A percentile compares a stretch with the other conserved stretches of the same genome.
These are phyloP conservation scores for Colletotrichum trifolii DNA, from an alignment of 2,329 filamentous ascomycete genomes.

Conservation along the genomic window DNA sequence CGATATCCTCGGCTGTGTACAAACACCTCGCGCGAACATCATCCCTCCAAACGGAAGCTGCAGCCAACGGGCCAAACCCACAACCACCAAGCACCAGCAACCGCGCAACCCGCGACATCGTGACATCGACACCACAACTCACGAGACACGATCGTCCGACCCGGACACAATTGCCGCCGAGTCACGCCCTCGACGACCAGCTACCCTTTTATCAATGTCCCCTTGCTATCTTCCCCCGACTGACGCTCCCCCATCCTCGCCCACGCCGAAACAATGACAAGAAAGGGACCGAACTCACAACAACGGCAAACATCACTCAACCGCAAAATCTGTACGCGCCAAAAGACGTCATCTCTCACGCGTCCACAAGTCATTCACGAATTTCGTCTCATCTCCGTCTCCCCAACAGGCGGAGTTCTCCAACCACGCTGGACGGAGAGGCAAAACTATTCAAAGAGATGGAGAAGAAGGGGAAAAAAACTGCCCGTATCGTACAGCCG, in stretches of 20 bases:
- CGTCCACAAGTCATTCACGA: neutral
- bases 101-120: neutral
- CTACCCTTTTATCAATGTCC: neutral
- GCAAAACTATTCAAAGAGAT: neutral
- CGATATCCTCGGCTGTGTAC: too few species aligned
- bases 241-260: neutral
- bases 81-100: neutral
- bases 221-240: neutral
- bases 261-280: neutral
- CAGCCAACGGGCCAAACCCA: neutral
- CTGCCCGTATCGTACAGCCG: slow-evolving; percentile 16
- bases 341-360: neutral
- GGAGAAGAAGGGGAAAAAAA: neutral
- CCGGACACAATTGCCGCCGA: neutral
- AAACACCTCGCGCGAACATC: too few species aligned
- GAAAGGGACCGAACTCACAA: neutral
- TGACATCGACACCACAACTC: neutral
- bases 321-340: neutral
- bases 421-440: neutral
- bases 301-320: neutral
- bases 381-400: neutral
- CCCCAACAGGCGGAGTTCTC: neutral
- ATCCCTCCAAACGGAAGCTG: neutral
- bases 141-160: neutral
- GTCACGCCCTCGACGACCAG: neutral